Evolutionary conservation across 1,139 yeast species (phyloP).

Genomic region (Pneumocystis carinii): DNA sequence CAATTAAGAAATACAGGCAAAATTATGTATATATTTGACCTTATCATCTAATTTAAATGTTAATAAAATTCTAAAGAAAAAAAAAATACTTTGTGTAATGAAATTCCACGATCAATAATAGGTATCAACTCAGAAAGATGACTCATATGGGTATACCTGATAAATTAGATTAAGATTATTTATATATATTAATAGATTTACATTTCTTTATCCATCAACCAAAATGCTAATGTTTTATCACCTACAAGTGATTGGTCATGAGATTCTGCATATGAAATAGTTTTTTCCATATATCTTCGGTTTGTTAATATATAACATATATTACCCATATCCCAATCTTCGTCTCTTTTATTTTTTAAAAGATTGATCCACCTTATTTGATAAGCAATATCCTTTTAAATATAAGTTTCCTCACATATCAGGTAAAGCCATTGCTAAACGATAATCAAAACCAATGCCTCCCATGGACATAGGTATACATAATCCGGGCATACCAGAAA

Average conservation of each 20-base stretch:
- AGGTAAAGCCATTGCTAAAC: slow-evolving; percentile 93
- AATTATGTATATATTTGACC: neutral
- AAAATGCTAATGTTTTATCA: slow-evolving; percentile 87
- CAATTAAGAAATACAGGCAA: neutral
- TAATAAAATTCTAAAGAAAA: neutral
- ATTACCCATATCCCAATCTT: slow-evolving; percentile 78
- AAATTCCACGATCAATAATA: slow-evolving; percentile 71
- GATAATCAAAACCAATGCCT: slow-evolving; percentile 86
- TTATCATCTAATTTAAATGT: neutral
- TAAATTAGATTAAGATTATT: neutral
- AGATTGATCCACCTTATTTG: slow-evolving; percentile 59
- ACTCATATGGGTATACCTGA: slow-evolving; percentile 76
- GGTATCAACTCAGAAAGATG: slow-evolving; percentile 55
- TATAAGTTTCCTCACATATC: slow-evolving; percentile 41
- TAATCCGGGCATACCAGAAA: slow-evolving; percentile 91
- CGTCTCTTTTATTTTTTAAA: slow-evolving; percentile 68
- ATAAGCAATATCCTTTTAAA: neutral
- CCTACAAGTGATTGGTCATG: slow-evolving; percentile 98
- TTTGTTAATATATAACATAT: slow-evolving; percentile 74
- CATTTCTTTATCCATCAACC: slow-evolving; percentile 97
- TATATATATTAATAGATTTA: neutral
- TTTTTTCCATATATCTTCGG: slow-evolving; percentile 75
- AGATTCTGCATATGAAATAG: slow-evolving; percentile 86
- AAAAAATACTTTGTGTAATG: slow-evolving; percentile 61
- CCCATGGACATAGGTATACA: slow-evolving; percentile 61